Base-by-base conservation (phyloP, 2,329 filamentous ascomycete species). In the Phaeophleospora eucalypticola region DNA sequence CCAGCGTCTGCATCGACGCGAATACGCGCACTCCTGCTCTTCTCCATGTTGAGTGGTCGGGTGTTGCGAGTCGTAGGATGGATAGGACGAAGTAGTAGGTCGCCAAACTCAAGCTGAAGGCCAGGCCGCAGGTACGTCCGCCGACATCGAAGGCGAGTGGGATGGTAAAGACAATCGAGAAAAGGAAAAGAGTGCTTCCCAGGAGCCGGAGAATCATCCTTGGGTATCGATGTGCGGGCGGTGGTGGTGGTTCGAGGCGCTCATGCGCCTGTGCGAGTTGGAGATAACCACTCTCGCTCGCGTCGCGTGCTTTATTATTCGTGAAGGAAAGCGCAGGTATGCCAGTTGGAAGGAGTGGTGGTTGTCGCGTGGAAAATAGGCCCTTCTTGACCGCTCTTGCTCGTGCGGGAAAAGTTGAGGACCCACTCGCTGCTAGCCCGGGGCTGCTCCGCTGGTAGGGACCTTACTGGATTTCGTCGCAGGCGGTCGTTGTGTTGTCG, bases 71-170 rank as follows among this genome's bases (percentile, higher is more conserved):
- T 64, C 86, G 87, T 56, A 93, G 75, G 53, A 81, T 73, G 46
- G 89, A 95, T 71, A 93, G 89, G 67, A 88, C 71, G 67, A 95
- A 85, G 74, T 97, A 97, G 76, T 94, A 97, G 61, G 80, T 77
- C 59, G 91, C 90, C 45, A 97, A 81, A 39, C 87, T 82, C 44
- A 97, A 80, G 65, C 89, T 96, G 74, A 94, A 97, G 53, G 89
- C 91, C 64, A 98, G 78, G 49, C 93, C 93, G 65, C 89, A 95
- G 61, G 93, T 90, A 63, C 89, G 84, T 53, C 93, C 93, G 66
- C 93, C 93, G 63, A 97, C 91, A 80, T 98, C 93, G 74, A 97
- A 97, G 63, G 91, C 88, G 66, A 98, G 84, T 52, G 93, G 93
- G 66, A 98, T 93, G 53, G 89, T 95, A 66, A 97, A 86, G 65